Conservation (phyloP, 257 asterid genomes). For the Apocynum venetum region DNA sequence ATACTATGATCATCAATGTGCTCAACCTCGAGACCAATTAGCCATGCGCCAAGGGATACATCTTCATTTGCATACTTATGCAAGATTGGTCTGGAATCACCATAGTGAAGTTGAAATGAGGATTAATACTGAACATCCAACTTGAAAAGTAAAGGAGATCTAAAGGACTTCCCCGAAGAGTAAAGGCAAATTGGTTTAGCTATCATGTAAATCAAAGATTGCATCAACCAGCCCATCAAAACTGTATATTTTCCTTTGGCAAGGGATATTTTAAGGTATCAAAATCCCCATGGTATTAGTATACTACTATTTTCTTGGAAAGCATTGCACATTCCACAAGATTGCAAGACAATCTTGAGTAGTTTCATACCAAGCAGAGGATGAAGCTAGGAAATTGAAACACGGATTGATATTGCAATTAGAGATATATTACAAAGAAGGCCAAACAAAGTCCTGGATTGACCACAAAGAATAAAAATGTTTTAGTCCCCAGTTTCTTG, state of each 20-base stretch:
- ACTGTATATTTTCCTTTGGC: background rate
- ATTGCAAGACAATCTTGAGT: background rate
- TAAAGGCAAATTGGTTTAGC: background rate
- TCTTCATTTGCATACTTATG: slow-evolving; percentile 38
- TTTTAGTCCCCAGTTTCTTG: background rate
- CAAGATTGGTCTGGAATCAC: slow-evolving; percentile 16
- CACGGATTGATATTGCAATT: background rate
- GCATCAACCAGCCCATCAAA: background rate
- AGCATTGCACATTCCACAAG: background rate
- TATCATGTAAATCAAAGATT: background rate
- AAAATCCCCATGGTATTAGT: background rate
- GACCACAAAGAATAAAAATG: background rate
- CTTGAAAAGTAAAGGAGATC: background rate
- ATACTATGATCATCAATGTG: slow-evolving; percentile 26
- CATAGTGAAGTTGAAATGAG: background rate
- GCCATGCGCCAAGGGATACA: slow-evolving; percentile 34
- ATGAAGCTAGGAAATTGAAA: background rate
- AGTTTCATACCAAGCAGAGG: background rate
- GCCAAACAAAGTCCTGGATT: background rate
- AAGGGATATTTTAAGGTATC: background rate
- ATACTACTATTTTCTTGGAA: background rate
- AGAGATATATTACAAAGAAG: background rate
- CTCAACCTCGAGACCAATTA: slow-evolving; percentile 30
- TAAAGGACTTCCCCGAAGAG: too few species aligned
- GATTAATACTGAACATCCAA: background rate